Evolutionary conservation across 1,284 basidiomycete genomes (phyloP), one percentile per base, ranked within the genome.

Genomic region (Somion occarium): DNA sequence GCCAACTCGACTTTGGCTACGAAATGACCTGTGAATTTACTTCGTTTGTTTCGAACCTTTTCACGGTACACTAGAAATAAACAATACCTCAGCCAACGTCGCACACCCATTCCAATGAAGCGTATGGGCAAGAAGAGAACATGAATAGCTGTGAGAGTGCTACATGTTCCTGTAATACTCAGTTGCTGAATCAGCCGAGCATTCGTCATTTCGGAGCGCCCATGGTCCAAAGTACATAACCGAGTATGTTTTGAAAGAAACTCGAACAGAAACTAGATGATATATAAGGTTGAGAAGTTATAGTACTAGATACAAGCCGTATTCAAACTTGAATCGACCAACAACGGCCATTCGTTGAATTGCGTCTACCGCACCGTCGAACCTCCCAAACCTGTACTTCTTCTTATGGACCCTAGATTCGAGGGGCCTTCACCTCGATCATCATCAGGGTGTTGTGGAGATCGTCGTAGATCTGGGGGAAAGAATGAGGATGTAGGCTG

Each of bases 341-440:
- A n/a, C n/a, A n/a, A n/a, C n/a, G n/a, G n/a, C n/a, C n/a, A n/a
- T n/a, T n/a, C n/a, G n/a, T n/a, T n/a, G n/a, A n/a, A n/a, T n/a
- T n/a, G n/a, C n/a, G n/a, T n/a, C n/a, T n/a, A 77, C 34, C 75
- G 66, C 37, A 85, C 81, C 56, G 68, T 81, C 1, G 87, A 86
- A 20, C 86, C 80, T 27, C 88, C 88, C 51, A 82, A 73, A 0
- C 85, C 88, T 19, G 83, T 84, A 60, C 84, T 85, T 44, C 73
- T 70, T 63, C 88, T 76, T 73, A 83, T 80, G 15, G 74, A 54
- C 9, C 85, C 86, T 34, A 87, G 60, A 60, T 74, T 76, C 26
- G 85, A 88, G n/a, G 82, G 63, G 2, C 84, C 85, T 63, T 88
- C 85, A 2, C 80, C 81, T 48, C 83, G 72, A 61, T 85, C 81